These are phyloP conservation scores for Sapria himalayana DNA, from an alignment of 345 rosid species.

Conservation along the genomic window DNA sequence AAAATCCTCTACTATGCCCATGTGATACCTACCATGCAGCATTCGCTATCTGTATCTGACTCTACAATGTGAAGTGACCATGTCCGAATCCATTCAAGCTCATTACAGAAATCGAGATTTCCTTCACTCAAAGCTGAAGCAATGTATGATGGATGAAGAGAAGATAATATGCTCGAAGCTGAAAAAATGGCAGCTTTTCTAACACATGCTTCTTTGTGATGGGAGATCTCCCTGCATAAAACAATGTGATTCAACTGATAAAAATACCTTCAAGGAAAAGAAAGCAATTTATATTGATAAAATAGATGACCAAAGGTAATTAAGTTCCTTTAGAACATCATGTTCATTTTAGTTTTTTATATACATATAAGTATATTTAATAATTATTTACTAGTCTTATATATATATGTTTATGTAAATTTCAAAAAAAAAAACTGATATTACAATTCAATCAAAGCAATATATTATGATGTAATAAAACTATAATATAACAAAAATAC, in stretches of 20 bases:
- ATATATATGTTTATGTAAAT: too few species aligned
- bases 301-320: not conserved
- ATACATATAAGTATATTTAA: too few species aligned
- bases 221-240: constrained; percentile 54
- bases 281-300: too few species aligned
- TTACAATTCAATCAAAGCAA: too few species aligned
- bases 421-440: too few species aligned
- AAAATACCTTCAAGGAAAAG: too few species aligned
- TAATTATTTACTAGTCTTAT: too few species aligned
- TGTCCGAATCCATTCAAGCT: constrained; percentile 79
- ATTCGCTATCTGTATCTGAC: constrained; percentile 66
- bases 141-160: constrained; percentile 75
- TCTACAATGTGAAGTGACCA: constrained; percentile 67
- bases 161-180: constrained; percentile 50
- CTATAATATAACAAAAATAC: too few species aligned
- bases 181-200: constrained; percentile 79
- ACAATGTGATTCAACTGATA: too few species aligned
- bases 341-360: too few species aligned
- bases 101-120: constrained; percentile 41
- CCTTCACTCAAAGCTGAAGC: constrained; percentile 60
- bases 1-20: too few species aligned
- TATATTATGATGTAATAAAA: too few species aligned
- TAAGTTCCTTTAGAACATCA: not conserved
- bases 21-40: constrained; percentile 59
- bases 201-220: constrained; percentile 81